These are phyloP conservation scores for Naganishia kalamii DNA, from an alignment of 768 basidiomycete genomes.

Conservation along the genomic window DNA sequence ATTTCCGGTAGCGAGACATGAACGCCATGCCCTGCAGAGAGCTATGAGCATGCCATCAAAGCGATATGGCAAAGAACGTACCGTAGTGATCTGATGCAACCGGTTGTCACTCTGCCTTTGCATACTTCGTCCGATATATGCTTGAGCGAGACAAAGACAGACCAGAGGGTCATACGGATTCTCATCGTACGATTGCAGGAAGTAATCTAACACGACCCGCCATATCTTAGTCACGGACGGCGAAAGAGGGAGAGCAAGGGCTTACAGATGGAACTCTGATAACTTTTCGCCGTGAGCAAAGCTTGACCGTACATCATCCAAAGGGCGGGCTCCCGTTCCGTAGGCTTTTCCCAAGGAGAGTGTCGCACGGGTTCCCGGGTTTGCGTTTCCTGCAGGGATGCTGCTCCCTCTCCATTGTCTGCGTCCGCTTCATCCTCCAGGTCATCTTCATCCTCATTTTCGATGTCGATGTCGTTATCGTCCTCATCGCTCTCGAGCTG, in stretches of 20 bases:
- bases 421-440: conserved; percentile 33
- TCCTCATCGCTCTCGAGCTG: conserved; percentile 30
- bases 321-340: conserved; percentile 63
- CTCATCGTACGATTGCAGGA: conserved; percentile 80
- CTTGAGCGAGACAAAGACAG: conserved; percentile 72
- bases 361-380: background rate
- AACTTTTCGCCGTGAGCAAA: conserved; percentile 75
- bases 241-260: conserved; percentile 12
- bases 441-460: conserved; percentile 45
- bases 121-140: conserved; percentile 83
- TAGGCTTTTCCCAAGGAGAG: conserved; percentile 45
- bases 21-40: conserved; percentile 70
- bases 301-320: conserved; percentile 75
- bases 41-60: background rate
- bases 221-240: background rate
- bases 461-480: conserved; percentile 34
- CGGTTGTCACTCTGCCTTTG: conserved; percentile 90
- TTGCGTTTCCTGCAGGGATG: background rate
- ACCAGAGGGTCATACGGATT: conserved; percentile 77
- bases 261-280: conserved; percentile 85
- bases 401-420: conserved; percentile 29
- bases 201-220: conserved; percentile 56
- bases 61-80: conserved; percentile 30
- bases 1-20: conserved; percentile 68
- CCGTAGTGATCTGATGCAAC: conserved; percentile 77